phyloP scores from a whole-genome alignment of 306 rosid genomes.

The Alnus glutinosa region DNA sequence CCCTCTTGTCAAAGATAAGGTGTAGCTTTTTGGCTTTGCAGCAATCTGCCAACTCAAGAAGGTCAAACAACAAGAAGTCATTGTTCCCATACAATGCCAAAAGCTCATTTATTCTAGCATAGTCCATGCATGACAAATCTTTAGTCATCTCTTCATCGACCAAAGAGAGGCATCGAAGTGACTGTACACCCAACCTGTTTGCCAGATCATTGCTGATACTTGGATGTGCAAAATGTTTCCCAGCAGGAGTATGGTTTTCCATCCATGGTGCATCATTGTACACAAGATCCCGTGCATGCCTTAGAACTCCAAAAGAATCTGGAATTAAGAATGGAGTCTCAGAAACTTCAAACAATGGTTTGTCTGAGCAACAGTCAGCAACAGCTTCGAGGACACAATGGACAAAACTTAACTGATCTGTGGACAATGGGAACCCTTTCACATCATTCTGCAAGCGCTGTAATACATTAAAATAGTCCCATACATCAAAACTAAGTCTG shows the following conservation, averaged over 20 bases:
- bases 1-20: constrained; percentile 90
- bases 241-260: constrained; percentile 65
- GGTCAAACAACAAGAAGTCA: constrained; percentile 81
- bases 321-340: constrained; percentile 74
- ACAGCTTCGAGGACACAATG: constrained; percentile 86
- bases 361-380: constrained; percentile 73
- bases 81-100: constrained; percentile 66
- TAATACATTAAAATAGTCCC: constrained; percentile 69
- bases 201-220: constrained; percentile 90
- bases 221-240: constrained; percentile 82
- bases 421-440: constrained; percentile 65
- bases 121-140: constrained; percentile 92
- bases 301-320: constrained; percentile 73
- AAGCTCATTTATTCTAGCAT: constrained; percentile 78
- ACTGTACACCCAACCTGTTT: constrained; percentile 76
- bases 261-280: constrained; percentile 99
- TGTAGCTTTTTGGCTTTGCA: constrained; percentile 86
- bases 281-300: constrained; percentile 67
- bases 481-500: constrained; percentile 68
- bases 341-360: constrained; percentile 53
- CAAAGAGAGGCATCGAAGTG: constrained; percentile 84
- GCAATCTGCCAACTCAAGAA: constrained; percentile 97
- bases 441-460: constrained; percentile 74
- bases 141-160: constrained; percentile 82
- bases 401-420: constrained; percentile 85